A percentile compares a stretch with the other conserved stretches of the same genome.
Evolutionary conservation across 2,329 filamentous ascomycete genomes (phyloP).

Genomic region (Karstenula rhodostoma): DNA sequence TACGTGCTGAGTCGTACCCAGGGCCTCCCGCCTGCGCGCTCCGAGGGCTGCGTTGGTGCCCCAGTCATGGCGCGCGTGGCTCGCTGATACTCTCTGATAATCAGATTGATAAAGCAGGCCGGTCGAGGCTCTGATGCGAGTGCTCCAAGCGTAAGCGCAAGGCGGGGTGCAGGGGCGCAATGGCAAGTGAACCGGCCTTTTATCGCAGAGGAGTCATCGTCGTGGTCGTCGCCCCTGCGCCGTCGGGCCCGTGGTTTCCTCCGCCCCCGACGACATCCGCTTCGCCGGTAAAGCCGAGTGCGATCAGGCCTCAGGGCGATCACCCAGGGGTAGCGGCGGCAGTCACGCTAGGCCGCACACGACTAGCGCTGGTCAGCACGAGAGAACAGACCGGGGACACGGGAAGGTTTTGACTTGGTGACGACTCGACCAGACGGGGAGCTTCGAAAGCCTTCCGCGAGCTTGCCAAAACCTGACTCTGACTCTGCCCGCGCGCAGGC

Average conservation of each 20-base stretch:
- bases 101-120: constrained; percentile 20
- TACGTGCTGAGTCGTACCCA: constrained; percentile 8
- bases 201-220: constrained; percentile 32
- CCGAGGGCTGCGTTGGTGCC: not conserved
- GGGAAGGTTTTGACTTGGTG: constrained; percentile 23
- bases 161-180: constrained; percentile 36
- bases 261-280: constrained; percentile 20
- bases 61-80: constrained; percentile 12
- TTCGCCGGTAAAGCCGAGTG: constrained; percentile 20
- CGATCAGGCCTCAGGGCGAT: constrained; percentile 1
- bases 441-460: constrained; percentile 23
- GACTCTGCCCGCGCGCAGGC: constrained; percentile 19
- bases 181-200: constrained; percentile 27
- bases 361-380: constrained; percentile 22
- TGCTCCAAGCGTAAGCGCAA: constrained; percentile 20
- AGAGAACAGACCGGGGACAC: constrained; percentile 31
- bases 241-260: constrained; percentile 4
- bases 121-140: constrained; percentile 13
- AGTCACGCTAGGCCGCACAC: constrained; percentile 5
- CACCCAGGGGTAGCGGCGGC: constrained; percentile 18
- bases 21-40: not conserved
- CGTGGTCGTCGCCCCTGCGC: constrained; percentile 15
- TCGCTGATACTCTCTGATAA: too few relatives aligned
- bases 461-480: constrained; percentile 21
- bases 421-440: constrained; percentile 20